These are phyloP conservation scores for Serendipita sp. DNA, from an alignment of 768 basidiomycete species.

Conservation along the genomic window DNA sequence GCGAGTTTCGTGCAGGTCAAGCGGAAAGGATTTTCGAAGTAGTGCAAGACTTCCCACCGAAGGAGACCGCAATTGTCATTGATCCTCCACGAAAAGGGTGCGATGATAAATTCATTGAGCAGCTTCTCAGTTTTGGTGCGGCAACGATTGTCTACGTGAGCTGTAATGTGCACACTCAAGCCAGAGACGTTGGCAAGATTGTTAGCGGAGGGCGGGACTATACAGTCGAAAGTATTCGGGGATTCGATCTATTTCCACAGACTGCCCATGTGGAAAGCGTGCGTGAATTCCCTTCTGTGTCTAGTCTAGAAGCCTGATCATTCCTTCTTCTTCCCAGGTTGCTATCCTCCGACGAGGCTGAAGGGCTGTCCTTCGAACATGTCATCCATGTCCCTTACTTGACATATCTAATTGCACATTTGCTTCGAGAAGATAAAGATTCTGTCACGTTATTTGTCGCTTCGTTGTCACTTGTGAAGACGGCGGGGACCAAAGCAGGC, in stretches of 20 bases:
- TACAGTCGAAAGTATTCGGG: conserved; percentile 64
- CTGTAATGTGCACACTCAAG: conserved; percentile 90
- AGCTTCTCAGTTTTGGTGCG: conserved; percentile 55
- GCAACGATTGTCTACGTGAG: conserved; percentile 74
- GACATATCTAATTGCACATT: too few relatives aligned
- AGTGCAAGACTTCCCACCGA: conserved; percentile 48
- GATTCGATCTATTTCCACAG: conserved; percentile 93
- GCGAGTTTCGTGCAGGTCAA: conserved; percentile 63
- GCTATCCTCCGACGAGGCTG: not conserved
- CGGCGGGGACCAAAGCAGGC: too few relatives aligned
- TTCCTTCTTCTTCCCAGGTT: not conserved
- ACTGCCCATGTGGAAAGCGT: conserved; percentile 86
- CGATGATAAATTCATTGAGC: conserved; percentile 43
- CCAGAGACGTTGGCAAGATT: conserved; percentile 70
- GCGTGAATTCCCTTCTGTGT: not conserved
- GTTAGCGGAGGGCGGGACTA: conserved; percentile 34
- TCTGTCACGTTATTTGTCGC: too few relatives aligned
- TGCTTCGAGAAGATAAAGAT: too few relatives aligned
- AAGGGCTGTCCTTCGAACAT: too few relatives aligned
- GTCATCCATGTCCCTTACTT: too few relatives aligned
- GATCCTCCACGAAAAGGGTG: conserved; percentile 95
- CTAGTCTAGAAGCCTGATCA: not conserved
- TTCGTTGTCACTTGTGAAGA: too few relatives aligned
- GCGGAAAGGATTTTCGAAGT: conserved; percentile 70
- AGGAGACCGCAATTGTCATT: conserved; percentile 53